Evolutionary conservation across 2,329 filamentous ascomycete genomes (phyloP), one percentile per base, ranked within the genome.

Genomic region (Podosphaera xanthii): DNA sequence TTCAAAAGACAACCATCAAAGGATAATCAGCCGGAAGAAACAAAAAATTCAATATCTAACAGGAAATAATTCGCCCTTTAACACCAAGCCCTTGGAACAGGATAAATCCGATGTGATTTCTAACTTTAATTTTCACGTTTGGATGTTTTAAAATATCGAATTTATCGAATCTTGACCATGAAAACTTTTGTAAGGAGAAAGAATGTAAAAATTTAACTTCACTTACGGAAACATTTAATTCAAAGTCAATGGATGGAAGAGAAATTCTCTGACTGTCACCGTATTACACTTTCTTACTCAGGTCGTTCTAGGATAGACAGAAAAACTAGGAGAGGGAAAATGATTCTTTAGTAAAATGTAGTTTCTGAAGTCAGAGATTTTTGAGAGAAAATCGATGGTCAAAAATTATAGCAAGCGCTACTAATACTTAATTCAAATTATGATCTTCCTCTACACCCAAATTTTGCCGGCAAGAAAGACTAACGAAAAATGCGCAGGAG

Each of bases 401-500:
- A 44, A 40, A 44, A 44, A 4, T 44, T 44, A 44, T 14, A 44
- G 40, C 40, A 44, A 14, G 10, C 10, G n/a, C 40, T 12, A 14
- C 22, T 22, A 22, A 22, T 22, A 22, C 22, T 1, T 22, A 22
- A 22, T 22, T 22, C 22, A 22, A 22, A 22, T 22, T 1, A 22
- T 22, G 5, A 44, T 44, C 40, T 44, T 44, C n/a, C 22, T 44
- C 10, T 7, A 14, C 5, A 12, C 10, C 4, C 5, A 7, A 6
- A 12, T 7, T 44, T 44, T 3, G n/a, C 10, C 10, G 10, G 40
- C 40, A 38, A n/a, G n/a, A 35, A 9, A 38, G 9, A 34, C 52
- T 36, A 38, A 50, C 33, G 40, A 52, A 52, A 34, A 3, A 33
- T 38, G 52, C 7, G 10, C 71, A 97, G 90, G 92, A 97, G 74